These are phyloP conservation scores for Diaporthe destruens DNA, from an alignment of 2,329 filamentous ascomycete genomes.

Conservation along the genomic window DNA sequence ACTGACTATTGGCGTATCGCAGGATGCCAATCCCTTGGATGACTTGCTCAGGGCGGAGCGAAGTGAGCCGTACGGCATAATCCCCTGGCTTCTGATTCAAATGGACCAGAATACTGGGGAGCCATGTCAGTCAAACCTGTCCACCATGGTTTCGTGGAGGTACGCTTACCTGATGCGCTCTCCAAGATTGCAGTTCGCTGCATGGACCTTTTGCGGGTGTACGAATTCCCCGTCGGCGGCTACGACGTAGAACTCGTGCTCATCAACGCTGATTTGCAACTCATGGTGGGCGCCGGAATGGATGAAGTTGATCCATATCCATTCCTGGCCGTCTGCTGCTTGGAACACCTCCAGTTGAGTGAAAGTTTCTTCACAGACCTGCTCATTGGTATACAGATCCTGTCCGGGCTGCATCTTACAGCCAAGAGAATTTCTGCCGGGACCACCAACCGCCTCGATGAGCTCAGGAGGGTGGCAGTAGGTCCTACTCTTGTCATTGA, in stretches of 20 bases:
- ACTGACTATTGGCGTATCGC: constrained; percentile 34
- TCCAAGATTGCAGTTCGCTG: constrained; percentile 42
- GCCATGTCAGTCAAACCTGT: background rate
- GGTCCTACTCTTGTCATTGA: constrained; percentile 41
- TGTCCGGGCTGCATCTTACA: constrained; percentile 37
- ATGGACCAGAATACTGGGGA: constrained; percentile 40
- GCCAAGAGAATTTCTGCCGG: constrained; percentile 39
- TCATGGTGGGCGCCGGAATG: constrained; percentile 43
- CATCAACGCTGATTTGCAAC: constrained; percentile 41
- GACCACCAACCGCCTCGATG: constrained; percentile 38
- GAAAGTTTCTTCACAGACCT: constrained; percentile 39
- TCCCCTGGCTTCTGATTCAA: constrained; percentile 40
- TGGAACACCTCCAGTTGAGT: constrained; percentile 39
- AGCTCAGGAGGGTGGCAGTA: constrained; percentile 38
- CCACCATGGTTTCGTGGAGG: too few relatives aligned
- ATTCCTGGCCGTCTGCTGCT: constrained; percentile 37
- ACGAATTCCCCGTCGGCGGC: constrained; percentile 43
- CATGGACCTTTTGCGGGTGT: constrained; percentile 42
- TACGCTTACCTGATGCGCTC: constrained; percentile 41
- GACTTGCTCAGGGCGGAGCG: constrained; percentile 42
- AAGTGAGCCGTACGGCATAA: constrained; percentile 42
- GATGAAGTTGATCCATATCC: constrained; percentile 43
- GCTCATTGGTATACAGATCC: constrained; percentile 36
- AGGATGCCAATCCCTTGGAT: constrained; percentile 42
- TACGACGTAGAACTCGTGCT: constrained; percentile 43